Base-by-base conservation (phyloP, 768 basidiomycete species). In the Neoboletus magnificus region DNA sequence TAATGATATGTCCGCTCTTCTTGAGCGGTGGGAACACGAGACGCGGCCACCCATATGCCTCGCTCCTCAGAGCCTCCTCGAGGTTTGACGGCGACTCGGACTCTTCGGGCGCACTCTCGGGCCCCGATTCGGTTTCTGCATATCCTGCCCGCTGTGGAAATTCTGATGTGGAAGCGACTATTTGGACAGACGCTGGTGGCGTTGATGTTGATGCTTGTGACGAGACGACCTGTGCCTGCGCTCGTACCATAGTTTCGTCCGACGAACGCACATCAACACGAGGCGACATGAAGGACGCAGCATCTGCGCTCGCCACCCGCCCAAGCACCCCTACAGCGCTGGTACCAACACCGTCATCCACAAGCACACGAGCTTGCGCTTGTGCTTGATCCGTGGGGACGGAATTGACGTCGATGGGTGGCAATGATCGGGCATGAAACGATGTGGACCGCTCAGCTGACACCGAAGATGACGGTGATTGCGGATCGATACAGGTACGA, bases 11-110 rank as follows among this genome's bases (percentile, higher is more conserved):
- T 0, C 95, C 95, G 61, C 85, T 88, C 58, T 85, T 84, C 72
- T 97, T 97, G 66, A 97, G 67, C 30, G 97, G 96, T n/a, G 93
- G 86, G 61, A 92, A 89, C 48, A 98, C 82, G 33, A 98, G 79
- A 52, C 97, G 83, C 36, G 96, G 92, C 96, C 96, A 97, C 42
- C 77, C 73, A 59, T 87, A 93, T 12, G 93, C 86, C 70, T 95
- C 91, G 27, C 75, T 73, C 61, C 88, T 77, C 57, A 98, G 71
- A 30, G 77, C 73, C 36, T 75, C 78, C 56, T 83, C 71, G 18
- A 89, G 60, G 30, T 81, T 76, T 30, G 55, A 58, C 52, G 66
- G 59, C 37, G 67, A 66, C 51, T 56, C 56, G 22, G 23, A 16
- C 35, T 48, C 49, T 42, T 58, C 60, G 22, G 40, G 48, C 27